Percentiles rank a stretch among this genome's conserved stretches.
phyloP scores from a whole-genome alignment of 1,284 basidiomycete genomes.

The Pulveroboletus ridleyi region DNA sequence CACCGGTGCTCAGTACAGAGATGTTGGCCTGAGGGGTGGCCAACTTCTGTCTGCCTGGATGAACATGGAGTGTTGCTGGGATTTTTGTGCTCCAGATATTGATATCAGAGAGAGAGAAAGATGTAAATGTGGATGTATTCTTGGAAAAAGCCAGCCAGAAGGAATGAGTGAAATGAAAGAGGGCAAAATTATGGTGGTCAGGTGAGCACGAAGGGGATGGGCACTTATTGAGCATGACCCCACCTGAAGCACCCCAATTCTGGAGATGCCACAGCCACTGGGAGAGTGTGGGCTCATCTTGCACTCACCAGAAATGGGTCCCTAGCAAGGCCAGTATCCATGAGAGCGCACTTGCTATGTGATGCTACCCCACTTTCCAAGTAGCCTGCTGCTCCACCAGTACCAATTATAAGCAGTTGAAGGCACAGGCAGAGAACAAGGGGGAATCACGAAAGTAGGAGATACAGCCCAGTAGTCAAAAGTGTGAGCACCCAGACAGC shows the following conservation, averaged over 20 bases:
- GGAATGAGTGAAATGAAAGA: too few species aligned
- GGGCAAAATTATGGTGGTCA: too few species aligned
- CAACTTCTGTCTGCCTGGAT: too few species aligned
- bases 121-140: too few species aligned
- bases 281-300: constrained; percentile 67
- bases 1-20: constrained; percentile 13
- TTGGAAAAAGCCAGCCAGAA: too few species aligned
- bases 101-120: too few species aligned
- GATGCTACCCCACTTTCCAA: constrained; percentile 71
- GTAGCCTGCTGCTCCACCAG: constrained; percentile 54
- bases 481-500: constrained; percentile 63
- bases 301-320: constrained; percentile 85
- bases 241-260: constrained; percentile 45
- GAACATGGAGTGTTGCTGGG: too few species aligned
- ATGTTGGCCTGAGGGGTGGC: background rate
- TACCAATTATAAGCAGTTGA: constrained; percentile 46
- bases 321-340: constrained; percentile 89
- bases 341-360: constrained; percentile 84
- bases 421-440: constrained; percentile 44
- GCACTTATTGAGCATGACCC: too few species aligned
- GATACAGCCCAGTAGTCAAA: constrained; percentile 54
- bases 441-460: constrained; percentile 61
- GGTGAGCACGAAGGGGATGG: too few species aligned
- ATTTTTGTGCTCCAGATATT: too few species aligned
- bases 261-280: constrained; percentile 48